Base-by-base conservation (phyloP, 495 filamentous ascomycete genomes). In the Aspergillus funiculosus region DNA sequence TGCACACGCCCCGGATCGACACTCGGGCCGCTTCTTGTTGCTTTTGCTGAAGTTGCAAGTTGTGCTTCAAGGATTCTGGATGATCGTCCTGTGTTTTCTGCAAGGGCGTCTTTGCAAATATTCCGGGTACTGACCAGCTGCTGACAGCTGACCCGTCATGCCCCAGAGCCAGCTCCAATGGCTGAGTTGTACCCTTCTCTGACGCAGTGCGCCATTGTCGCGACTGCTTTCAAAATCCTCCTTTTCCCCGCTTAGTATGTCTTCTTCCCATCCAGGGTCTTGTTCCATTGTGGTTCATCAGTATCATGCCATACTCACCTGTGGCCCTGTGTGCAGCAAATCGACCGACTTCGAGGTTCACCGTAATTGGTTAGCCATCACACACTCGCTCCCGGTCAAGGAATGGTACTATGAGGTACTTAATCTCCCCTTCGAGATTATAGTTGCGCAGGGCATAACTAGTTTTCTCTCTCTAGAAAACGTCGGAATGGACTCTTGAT, bases 281-380 rank as follows among this genome's bases (percentile, higher is more conserved):
- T n/a, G n/a, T n/a, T n/a, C n/a, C 17, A 15, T 11, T 18, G n/a
- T n/a, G n/a, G n/a, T n/a, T n/a, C n/a, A n/a, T n/a, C n/a, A n/a
- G n/a, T n/a, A n/a, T n/a, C n/a, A n/a, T n/a, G n/a, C n/a, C n/a
- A n/a, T n/a, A n/a, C n/a, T n/a, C n/a, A n/a, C n/a, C n/a, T n/a
- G n/a, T n/a, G n/a, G n/a, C n/a, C 22, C 14, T 43, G 22, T 18
- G 19, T 21, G 32, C 52, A 97, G 92, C 72, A 96, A 92, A 73
- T 96, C 92, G n/a, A 97, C 91, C 50, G 92, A 98, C 62, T 98
- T 96, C 56, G 92, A 97, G 61, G 92, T 96, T 41, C 92, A 97
- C 65, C 83, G 92, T 42, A 97, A 96, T 68, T 98, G 92, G 92
- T 77, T 98, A 21, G 91, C 92, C 43, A 86, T 95, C 43, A 95